Evolutionary conservation across 257 asterid genomes (phyloP).

Genomic region (Verbascum thapsus): DNA sequence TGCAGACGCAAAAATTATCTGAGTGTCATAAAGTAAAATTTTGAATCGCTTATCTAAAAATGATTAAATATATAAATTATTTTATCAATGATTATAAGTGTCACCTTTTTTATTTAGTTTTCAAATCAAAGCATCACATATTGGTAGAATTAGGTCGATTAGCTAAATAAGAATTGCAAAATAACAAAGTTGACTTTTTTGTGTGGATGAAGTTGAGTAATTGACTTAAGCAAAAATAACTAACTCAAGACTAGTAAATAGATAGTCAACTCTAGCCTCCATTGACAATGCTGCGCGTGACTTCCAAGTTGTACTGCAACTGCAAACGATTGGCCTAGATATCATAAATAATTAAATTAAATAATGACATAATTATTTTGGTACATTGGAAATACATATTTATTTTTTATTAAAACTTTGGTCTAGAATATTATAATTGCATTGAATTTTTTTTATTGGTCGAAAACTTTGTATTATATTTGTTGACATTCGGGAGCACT

Average conservation of each 20-base stretch:
- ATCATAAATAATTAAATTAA: background rate
- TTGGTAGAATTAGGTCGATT: background rate
- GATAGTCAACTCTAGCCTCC: background rate
- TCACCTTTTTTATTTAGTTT: no score
- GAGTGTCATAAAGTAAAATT: no score
- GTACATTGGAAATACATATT: background rate
- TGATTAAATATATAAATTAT: no score
- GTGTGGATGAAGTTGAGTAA: background rate
- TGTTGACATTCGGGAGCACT: constrained; percentile 35
- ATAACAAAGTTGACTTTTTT: no score
- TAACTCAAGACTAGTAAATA: background rate
- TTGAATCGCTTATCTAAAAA: no score
- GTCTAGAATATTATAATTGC: background rate
- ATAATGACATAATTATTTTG: background rate
- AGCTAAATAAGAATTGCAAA: no score
- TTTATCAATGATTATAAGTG: no score
- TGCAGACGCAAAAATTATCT: no score
- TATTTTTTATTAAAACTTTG: background rate
- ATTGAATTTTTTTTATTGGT: constrained; percentile 11
- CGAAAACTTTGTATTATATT: background rate
- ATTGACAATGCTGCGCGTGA: background rate
- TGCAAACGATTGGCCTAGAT: constrained; percentile 12
- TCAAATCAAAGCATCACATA: no score
- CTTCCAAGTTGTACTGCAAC: background rate
- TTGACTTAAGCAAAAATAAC: constrained; percentile 10